These are phyloP conservation scores for Schizophyllum commune DNA, from an alignment of 1,284 basidiomycete species.

Conservation along the genomic window DNA sequence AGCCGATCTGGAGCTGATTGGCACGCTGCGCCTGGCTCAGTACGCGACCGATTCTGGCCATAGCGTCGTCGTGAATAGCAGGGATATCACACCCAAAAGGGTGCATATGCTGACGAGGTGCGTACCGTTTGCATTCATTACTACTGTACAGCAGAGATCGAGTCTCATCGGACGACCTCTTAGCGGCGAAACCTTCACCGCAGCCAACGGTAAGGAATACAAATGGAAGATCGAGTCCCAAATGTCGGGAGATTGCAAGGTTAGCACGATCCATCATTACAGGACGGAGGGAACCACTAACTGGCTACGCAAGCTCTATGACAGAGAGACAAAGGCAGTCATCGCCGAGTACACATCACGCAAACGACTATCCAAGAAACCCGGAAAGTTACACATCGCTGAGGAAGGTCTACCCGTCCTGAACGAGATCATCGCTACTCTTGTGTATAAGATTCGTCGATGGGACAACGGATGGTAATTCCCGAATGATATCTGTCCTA, in stretches of 20 bases:
- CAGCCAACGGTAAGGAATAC: not conserved
- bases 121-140: not conserved
- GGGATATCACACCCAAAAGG: not conserved
- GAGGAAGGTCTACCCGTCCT: not conserved
- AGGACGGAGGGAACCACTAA: too few relatives aligned
- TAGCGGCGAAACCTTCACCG: not conserved
- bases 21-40: not conserved
- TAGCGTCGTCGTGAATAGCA: not conserved
- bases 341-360: not conserved
- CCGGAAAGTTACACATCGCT: not conserved
- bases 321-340: too few relatives aligned
- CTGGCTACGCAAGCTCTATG: too few relatives aligned
- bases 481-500: too few relatives aligned
- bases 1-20: not conserved
- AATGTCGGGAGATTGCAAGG: not conserved
- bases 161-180: not conserved
- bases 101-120: not conserved
- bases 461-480: not conserved
- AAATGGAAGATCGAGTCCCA: not conserved
- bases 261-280: too few relatives aligned
- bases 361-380: not conserved
- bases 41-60: too few relatives aligned
- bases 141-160: not conserved
- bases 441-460: not conserved
- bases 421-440: not conserved